Evolutionary conservation across 2,329 filamentous ascomycete species (phyloP).

Genomic region (Neurospora sp.): DNA sequence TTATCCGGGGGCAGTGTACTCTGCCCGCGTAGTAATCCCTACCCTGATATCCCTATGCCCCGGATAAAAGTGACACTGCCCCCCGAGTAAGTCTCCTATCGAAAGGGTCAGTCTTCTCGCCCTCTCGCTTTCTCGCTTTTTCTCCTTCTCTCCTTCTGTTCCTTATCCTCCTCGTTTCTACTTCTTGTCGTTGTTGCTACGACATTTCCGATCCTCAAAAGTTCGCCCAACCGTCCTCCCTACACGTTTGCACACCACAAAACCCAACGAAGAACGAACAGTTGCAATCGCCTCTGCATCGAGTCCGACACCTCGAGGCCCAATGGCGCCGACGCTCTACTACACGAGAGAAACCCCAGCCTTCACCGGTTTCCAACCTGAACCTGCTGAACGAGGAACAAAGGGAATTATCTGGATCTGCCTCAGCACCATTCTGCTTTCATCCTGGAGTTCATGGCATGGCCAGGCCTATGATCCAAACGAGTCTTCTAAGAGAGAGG

Average conservation of each 20-base stretch:
- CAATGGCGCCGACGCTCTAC: not conserved
- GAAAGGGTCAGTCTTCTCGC: too few relatives aligned
- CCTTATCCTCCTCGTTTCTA: too few relatives aligned
- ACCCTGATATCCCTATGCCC: too few relatives aligned
- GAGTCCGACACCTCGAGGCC: not conserved
- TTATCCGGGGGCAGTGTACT: too few relatives aligned
- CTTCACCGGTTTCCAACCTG: not conserved
- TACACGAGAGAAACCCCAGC: not conserved
- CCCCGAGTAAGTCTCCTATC: too few relatives aligned
- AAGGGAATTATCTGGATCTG: not conserved
- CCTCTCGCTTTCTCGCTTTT: too few relatives aligned
- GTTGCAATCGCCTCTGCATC: not conserved
- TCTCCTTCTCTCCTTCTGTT: too few relatives aligned
- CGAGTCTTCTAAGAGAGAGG: fast-evolving
- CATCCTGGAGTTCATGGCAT: not conserved
- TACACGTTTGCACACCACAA: not conserved
- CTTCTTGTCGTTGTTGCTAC: too few relatives aligned
- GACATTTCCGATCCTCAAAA: too few relatives aligned
- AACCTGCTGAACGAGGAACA: not conserved
- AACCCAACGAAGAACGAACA: not conserved
- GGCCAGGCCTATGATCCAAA: not conserved
- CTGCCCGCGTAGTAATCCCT: too few relatives aligned
- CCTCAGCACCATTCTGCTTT: not conserved
- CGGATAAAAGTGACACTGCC: too few relatives aligned
- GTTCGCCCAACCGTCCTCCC: too few relatives aligned